A percentile compares a stretch with the other conserved stretches of the same genome.
Evolutionary conservation across 306 rosid species (phyloP).

Genomic region (Potentilla sterilis): DNA sequence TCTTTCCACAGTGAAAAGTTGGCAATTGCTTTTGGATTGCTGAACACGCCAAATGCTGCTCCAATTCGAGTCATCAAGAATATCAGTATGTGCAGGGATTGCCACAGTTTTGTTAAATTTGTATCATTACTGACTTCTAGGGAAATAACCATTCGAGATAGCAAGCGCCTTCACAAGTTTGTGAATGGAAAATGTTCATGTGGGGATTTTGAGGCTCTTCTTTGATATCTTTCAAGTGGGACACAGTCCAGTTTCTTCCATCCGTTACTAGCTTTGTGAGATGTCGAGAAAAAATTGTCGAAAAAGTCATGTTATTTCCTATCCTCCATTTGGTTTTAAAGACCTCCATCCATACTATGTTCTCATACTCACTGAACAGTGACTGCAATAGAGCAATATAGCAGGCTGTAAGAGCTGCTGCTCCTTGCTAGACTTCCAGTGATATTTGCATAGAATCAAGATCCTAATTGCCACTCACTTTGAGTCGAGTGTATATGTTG

Average conservation of each 20-base stretch:
- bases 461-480: neutral
- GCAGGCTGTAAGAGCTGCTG: neutral
- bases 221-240: constrained; percentile 27
- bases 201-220: constrained; percentile 53
- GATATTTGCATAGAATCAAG: neutral
- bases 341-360: neutral
- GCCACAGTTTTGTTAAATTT: constrained; percentile 65
- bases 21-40: constrained; percentile 69
- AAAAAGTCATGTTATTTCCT: neutral
- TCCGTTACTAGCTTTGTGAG: neutral
- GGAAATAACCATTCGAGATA: constrained; percentile 74
- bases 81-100: constrained; percentile 70
- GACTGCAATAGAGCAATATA: neutral
- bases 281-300: neutral
- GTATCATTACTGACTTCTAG: constrained; percentile 52
- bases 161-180: constrained; percentile 73
- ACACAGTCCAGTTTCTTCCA: neutral
- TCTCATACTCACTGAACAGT: neutral
- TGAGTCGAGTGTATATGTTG: neutral
- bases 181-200: constrained; percentile 71
- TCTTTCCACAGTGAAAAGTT: constrained; percentile 75
- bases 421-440: neutral
- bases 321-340: neutral
- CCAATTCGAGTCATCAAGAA: constrained; percentile 66
- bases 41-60: constrained; percentile 50